Conservation (phyloP, 148 eudicot species). For the Polygonum maritimum region DNA sequence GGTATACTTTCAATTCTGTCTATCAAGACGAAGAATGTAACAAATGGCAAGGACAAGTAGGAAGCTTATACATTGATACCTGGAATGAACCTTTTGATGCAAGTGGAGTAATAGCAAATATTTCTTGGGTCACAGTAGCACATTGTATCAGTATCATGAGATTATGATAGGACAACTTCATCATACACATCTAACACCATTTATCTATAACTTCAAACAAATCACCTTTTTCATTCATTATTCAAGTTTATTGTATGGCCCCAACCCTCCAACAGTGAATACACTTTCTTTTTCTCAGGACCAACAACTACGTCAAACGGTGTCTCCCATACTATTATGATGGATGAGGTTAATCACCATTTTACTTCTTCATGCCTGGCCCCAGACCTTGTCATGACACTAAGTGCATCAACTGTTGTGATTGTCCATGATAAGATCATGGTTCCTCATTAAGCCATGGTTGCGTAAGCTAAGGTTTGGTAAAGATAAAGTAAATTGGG, state of each 20-base stretch:
- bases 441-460: constrained; percentile 42
- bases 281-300: constrained; percentile 34
- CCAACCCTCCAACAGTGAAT: background rate
- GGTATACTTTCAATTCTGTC: background rate
- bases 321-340: constrained; percentile 44
- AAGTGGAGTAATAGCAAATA: background rate
- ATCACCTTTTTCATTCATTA: background rate
- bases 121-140: background rate
- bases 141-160: background rate
- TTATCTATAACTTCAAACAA: background rate
- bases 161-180: background rate
- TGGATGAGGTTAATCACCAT: constrained; percentile 92
- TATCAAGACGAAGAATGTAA: background rate
- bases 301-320: constrained; percentile 83
- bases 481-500: constrained; percentile 65
- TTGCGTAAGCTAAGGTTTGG: constrained; percentile 81
- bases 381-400: constrained; percentile 17
- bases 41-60: background rate
- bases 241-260: background rate
- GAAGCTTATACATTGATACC: background rate
- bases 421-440: background rate
- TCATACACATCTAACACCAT: background rate
- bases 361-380: constrained; percentile 73
- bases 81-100: background rate
- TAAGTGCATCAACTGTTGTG: background rate